These are phyloP conservation scores for Brassica incana DNA, from an alignment of 345 rosid genomes.

Conservation along the genomic window DNA sequence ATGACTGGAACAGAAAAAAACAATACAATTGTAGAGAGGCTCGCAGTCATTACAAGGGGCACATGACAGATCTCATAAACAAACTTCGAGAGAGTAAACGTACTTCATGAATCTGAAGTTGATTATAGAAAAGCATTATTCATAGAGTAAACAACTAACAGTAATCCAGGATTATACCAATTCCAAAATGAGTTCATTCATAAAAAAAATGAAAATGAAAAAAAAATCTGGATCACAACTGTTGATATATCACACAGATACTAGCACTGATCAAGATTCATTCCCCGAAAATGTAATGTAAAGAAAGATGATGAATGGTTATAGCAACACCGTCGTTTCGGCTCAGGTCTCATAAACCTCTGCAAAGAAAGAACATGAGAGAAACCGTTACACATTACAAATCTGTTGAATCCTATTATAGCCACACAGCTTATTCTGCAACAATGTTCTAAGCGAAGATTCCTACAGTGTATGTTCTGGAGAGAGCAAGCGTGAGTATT, in stretches of 20 bases:
- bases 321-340: background rate
- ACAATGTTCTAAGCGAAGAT: background rate
- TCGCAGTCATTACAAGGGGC: background rate
- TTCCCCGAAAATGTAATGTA: constrained; percentile 9
- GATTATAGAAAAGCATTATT: constrained; percentile 5
- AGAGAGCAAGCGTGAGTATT: too few species aligned
- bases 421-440: too few species aligned
- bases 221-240: background rate
- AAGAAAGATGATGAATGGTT: constrained; percentile 18
- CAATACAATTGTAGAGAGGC: background rate
- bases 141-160: constrained; percentile 10
- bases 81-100: background rate
- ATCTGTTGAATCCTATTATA: background rate
- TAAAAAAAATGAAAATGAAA: constrained; percentile 9
- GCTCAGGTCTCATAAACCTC: background rate
- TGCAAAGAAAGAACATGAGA: background rate
- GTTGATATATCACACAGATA: constrained; percentile 20
- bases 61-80: background rate
- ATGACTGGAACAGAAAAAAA: constrained; percentile 3
- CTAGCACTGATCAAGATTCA: constrained; percentile 13
- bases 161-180: constrained; percentile 13
- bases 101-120: background rate
- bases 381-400: background rate
- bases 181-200: constrained; percentile 5
- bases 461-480: too few species aligned